A percentile compares a stretch with the other conserved stretches of the same genome.
Evolutionary conservation across 1,139 yeast genomes (phyloP).

Genomic region (Fermentozyma sake): DNA sequence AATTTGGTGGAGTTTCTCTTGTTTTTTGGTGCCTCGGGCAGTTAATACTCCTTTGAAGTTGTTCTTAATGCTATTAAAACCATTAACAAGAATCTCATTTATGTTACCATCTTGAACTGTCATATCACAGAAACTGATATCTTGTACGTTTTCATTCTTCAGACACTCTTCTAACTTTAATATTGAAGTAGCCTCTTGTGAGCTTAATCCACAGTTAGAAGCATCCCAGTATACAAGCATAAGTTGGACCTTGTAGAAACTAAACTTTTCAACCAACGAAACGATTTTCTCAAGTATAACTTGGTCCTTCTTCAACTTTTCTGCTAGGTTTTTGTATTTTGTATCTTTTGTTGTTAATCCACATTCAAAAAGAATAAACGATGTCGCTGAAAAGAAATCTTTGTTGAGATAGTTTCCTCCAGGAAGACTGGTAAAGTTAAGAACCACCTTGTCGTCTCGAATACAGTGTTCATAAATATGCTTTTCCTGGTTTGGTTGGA

Average conservation of each 20-base stretch:
- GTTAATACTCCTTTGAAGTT: conserved; percentile 29
- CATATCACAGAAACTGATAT: conserved; percentile 35
- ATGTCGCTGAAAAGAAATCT: conserved; percentile 32
- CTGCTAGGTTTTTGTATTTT: conserved; percentile 16
- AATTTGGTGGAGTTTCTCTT: conserved; percentile 8
- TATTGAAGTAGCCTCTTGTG: conserved; percentile 13
- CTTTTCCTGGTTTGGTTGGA: conserved; percentile 25
- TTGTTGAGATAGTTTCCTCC: conserved; percentile 28
- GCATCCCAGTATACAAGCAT: conserved; percentile 39
- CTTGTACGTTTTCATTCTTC: conserved; percentile 13
- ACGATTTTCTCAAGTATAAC: conserved; percentile 34
- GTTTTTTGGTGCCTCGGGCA: conserved; percentile 25
- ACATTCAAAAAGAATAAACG: conserved; percentile 44
- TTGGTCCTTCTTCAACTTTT: conserved; percentile 33
- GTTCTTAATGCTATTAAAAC: conserved; percentile 19
- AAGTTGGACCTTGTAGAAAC: conserved; percentile 32
- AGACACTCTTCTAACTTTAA: conserved; percentile 14
- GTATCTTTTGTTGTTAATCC: conserved; percentile 29
- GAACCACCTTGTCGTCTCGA: conserved; percentile 17
- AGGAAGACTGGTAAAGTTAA: conserved; percentile 38
- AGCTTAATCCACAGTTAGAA: conserved; percentile 14
- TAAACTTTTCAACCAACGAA: conserved; percentile 31
- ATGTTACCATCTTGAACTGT: conserved; percentile 22
- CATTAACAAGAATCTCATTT: conserved; percentile 22
- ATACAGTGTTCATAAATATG: conserved; percentile 24